Base-by-base conservation (phyloP, 768 basidiomycete genomes). In the Tylopilus sp. region DNA sequence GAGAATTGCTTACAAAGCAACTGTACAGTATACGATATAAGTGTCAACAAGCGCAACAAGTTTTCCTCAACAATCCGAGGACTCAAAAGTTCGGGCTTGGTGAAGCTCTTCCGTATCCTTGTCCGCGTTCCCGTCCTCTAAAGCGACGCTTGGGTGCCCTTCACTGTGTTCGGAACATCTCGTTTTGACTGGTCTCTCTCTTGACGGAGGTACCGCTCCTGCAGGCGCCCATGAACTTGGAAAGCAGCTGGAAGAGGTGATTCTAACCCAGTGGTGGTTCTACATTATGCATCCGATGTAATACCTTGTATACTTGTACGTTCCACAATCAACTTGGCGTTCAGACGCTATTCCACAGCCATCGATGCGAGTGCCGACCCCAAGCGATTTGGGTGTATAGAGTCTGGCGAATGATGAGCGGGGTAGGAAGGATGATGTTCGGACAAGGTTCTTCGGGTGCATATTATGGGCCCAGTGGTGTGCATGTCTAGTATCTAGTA, bases 71-170 rank as follows among this genome's bases (percentile, higher is more conserved):
- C 85, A 86, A 87, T 83, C 65, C 56, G 88, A 79, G 84, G 88
- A 92, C 89, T 83, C 68, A 81, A 88, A 89, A 92, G 90, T 92
- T 92, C 90, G 90, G 87, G 81, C 90, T 79, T 68, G 89, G 86
- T 73, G 69, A 77, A 86, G 83, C 81, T 80, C 72, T 78, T 81
- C 85, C 86, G 84, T 81, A 81, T 90, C 83, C 88, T 83, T 82
- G 89, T 82, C 86, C 90, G 90, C 90, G 90, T 92, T 90, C 88
- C 88, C 87, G 88, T 90, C 86, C 82, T 79, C 87, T 78, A 89
- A 80, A 90, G 34, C 56, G 64, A 83, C 53, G 70, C 3, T 71
- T 51, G 74, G 71, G 74, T 69, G 67, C 67, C 59, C 63, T 69
- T 63, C 63, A 59, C 59, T 62, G 57, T 65, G 59, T 69, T 55